phyloP scores from a whole-genome alignment of 108 stramenopile genomes.

The Nannochloropsis oceanica region DNA sequence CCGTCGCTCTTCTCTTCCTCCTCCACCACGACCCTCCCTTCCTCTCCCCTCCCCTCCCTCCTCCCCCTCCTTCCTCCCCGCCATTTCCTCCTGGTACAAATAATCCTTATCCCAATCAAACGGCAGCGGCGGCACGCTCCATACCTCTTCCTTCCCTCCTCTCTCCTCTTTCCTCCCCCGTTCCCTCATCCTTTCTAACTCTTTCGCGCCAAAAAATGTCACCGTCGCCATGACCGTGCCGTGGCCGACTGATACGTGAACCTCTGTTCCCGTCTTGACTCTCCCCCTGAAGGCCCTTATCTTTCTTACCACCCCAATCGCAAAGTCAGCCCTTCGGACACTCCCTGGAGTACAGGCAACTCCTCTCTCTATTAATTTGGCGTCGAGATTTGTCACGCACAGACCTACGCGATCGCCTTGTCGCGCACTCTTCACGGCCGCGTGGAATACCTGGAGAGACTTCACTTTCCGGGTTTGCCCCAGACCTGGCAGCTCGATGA shows the following conservation, averaged over 20 bases:
- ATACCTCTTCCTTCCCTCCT: conserved; percentile 57
- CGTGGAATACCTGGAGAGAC: conserved; percentile 89
- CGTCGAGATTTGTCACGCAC: conserved; percentile 77
- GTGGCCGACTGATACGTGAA: conserved; percentile 90
- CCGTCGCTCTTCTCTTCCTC: conserved; percentile 25
- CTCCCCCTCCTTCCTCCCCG: conserved; percentile 8
- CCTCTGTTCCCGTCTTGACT: conserved; percentile 49
- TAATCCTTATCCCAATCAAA: conserved; percentile 55
- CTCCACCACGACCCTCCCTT: neutral
- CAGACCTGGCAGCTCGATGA: conserved; percentile 74
- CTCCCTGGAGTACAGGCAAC: conserved; percentile 66
- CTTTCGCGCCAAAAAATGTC: conserved; percentile 83
- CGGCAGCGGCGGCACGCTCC: conserved; percentile 56
- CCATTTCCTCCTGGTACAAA: conserved; percentile 52
- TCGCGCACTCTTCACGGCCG: conserved; percentile 42
- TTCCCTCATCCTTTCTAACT: conserved; percentile 39
- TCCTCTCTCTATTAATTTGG: conserved; percentile 76
- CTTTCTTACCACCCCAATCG: conserved; percentile 71
- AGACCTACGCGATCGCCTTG: conserved; percentile 94
- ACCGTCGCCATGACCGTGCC: conserved; percentile 87
- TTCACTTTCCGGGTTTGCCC: conserved; percentile 69
- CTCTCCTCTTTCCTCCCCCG: conserved; percentile 16
- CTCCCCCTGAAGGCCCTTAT: conserved; percentile 57
- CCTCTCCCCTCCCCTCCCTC: neutral
- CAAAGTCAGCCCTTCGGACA: conserved; percentile 54